Conservation (phyloP, 106 monocot species). For the Iris macrosiphon region DNA sequence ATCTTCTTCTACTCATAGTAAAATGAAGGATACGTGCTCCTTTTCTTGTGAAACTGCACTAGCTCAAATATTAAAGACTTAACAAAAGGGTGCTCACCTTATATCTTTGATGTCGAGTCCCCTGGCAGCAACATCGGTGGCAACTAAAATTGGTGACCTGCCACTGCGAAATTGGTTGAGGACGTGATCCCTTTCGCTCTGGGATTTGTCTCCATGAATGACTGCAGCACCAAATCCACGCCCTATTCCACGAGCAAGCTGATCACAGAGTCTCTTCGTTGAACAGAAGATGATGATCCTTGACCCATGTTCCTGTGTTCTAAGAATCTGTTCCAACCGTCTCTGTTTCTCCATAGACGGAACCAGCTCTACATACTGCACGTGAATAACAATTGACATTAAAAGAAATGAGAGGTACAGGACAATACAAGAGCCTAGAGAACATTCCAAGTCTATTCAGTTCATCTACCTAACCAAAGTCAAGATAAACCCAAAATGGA, state of each 20-base stretch:
- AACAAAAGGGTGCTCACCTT: slow-evolving; percentile 46
- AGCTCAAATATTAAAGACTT: too few relatives aligned
- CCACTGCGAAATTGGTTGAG: slow-evolving; percentile 64
- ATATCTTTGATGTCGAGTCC: slow-evolving; percentile 92
- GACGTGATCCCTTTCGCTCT: slow-evolving; percentile 71
- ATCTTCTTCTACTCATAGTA: too few relatives aligned
- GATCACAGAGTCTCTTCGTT: slow-evolving; percentile 76
- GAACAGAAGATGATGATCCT: slow-evolving; percentile 86
- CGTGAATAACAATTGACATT: too few relatives aligned
- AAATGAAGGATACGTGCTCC: too few relatives aligned
- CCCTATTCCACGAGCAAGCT: slow-evolving; percentile 48
- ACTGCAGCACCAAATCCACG: slow-evolving; percentile 67
- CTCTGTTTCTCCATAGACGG: slow-evolving; percentile 66
- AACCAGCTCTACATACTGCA: slow-evolving; percentile 71
- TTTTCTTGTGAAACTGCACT: too few relatives aligned
- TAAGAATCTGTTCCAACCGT: slow-evolving; percentile 79
- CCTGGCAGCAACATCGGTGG: slow-evolving; percentile 91
- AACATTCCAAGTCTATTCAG: too few relatives aligned
- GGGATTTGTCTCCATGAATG: slow-evolving; percentile 87
- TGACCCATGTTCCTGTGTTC: slow-evolving; percentile 74
- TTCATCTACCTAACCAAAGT: too few relatives aligned
- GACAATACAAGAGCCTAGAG: too few relatives aligned
- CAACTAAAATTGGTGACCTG: slow-evolving; percentile 64
- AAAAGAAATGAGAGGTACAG: too few relatives aligned
- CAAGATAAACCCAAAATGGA: too few relatives aligned